Percentiles rank a stretch among this genome's conserved stretches.
phyloP scores from a whole-genome alignment of 2,329 filamentous ascomycete species.

The Graphium sp. region DNA sequence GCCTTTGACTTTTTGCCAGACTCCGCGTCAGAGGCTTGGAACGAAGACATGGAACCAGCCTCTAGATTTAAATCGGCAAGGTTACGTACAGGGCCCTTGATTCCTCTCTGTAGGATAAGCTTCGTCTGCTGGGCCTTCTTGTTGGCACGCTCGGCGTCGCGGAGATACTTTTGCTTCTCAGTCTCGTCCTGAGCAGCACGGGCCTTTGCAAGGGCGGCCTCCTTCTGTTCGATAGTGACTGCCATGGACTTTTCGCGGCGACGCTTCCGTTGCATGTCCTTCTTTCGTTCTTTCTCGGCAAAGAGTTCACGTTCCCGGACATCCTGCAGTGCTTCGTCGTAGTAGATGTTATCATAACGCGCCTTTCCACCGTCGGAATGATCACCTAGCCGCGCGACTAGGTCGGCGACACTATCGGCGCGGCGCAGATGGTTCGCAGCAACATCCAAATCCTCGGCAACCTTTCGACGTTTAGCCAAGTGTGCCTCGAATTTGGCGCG shows the following conservation, averaged over 20 bases:
- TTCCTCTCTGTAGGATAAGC: conserved; percentile 70
- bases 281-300: conserved; percentile 97
- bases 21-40: conserved; percentile 50
- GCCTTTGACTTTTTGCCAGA: conserved; percentile 33
- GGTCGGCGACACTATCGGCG: conserved; percentile 39
- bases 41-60: conserved; percentile 71
- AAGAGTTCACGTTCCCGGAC: conserved; percentile 81
- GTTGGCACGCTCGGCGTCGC: conserved; percentile 75
- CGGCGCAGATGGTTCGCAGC: conserved; percentile 46
- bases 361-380: conserved; percentile 58
- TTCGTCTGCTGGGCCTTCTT: conserved; percentile 89
- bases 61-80: conserved; percentile 61
- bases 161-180: conserved; percentile 64
- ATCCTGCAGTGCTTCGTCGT: conserved; percentile 65
- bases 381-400: conserved; percentile 43
- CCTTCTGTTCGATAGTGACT: conserved; percentile 80
- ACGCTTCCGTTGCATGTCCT: conserved; percentile 97
- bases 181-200: conserved; percentile 65
- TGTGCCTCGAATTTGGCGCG: conserved; percentile 33
- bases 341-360: conserved; percentile 61
- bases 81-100: conserved; percentile 56
- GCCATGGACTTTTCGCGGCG: conserved; percentile 92
- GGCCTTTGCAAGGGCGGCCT: conserved; percentile 63
- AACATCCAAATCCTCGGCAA: conserved; percentile 46
- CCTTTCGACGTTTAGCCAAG: conserved; percentile 49